phyloP scores from a whole-genome alignment of 2,329 filamentous ascomycete species.

The Ascocoryne sarcoides region DNA sequence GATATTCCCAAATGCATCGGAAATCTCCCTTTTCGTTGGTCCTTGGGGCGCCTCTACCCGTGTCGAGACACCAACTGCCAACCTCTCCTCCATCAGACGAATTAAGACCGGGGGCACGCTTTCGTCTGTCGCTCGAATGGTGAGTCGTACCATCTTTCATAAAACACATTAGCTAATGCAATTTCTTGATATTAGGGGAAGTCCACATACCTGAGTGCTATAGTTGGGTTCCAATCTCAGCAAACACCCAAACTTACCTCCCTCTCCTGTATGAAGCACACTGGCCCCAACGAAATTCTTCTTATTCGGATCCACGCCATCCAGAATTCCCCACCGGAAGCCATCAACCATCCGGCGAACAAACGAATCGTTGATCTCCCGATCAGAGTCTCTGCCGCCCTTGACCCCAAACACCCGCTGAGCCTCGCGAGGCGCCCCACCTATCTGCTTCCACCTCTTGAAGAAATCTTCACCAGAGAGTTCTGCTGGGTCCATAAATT shows the following conservation, averaged over 20 bases:
- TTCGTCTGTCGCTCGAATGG: slow-evolving; percentile 89
- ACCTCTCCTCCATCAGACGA: slow-evolving; percentile 78
- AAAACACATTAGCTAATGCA: slow-evolving; percentile 17
- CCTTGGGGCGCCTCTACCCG: slow-evolving; percentile 14
- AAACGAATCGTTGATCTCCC: slow-evolving; percentile 61
- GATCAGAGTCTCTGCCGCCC: slow-evolving; percentile 42
- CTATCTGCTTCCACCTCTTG: slow-evolving; percentile 98
- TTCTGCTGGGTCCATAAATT: slow-evolving; percentile 92
- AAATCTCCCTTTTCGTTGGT: slow-evolving; percentile 25
- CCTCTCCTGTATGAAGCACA: slow-evolving; percentile 71
- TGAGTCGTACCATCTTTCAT: slow-evolving; percentile 83
- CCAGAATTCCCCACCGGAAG: slow-evolving; percentile 82
- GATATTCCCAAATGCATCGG: slow-evolving; percentile 27
- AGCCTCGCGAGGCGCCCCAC: slow-evolving; percentile 74
- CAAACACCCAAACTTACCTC: slow-evolving; percentile 89
- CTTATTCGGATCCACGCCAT: slow-evolving; percentile 79
- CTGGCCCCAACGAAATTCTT: slow-evolving; percentile 92
- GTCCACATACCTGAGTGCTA: slow-evolving; percentile 60
- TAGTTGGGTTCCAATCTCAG: slow-evolving; percentile 93
- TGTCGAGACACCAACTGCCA: slow-evolving; percentile 44
- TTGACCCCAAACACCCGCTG: slow-evolving; percentile 74
- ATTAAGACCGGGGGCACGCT: slow-evolving; percentile 70
- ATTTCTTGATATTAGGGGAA: not conserved
- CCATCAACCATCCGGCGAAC: slow-evolving; percentile 68
- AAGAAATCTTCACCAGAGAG: slow-evolving; percentile 90